Evolutionary conservation across 305 asterid genomes (phyloP), one percentile per base, ranked within the genome.

Genomic region (Fraxinus xanthoxyloides): DNA sequence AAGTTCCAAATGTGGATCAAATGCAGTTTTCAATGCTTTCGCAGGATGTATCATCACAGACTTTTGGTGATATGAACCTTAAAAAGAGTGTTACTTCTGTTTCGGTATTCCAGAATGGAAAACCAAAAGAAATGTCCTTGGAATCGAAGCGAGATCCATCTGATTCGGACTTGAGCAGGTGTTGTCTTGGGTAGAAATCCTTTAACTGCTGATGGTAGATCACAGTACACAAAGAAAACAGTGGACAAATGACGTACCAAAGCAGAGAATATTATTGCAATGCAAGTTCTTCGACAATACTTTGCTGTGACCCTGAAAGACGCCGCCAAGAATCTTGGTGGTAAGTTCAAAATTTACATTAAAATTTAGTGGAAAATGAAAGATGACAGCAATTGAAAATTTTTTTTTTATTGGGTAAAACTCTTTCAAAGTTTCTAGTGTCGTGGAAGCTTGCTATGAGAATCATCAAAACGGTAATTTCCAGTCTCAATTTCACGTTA

Each of bases 271-370:
- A 87, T 91, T 91, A 91, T 93, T 65, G 94, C 98, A 21, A 85
- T 94, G 90, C 88, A 96, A 87, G 92, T 92, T 85, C 97, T 96
- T 72, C 89, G 89, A 87, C 97, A 92, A 83, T 93, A 95, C 87
- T 95, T 95, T 82, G 92, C 99, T 7, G 97, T 96, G 74, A 95
- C 97, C 89, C 91, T 95, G 38, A 94, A 94, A 88, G 99, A 95
- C 84, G 98, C 98, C 78, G 99, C 99, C 72, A 94, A 69, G 87
- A 92, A 88, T 86, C 92, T 93, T 81, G 96, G 99, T 43, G 99
- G 98, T 92, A 85, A 90, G 98, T 83, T 19, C 40, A 63, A 8
- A 23, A 35, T 24, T 23, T 65, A 4, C 9, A 32, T 21, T 8
- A 61, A 19, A 19, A 21, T 61, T 61, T 19, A 61, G 30, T 23